Evolutionary conservation across 306 rosid species (phyloP).

Genomic region (Calophaca sinica): DNA sequence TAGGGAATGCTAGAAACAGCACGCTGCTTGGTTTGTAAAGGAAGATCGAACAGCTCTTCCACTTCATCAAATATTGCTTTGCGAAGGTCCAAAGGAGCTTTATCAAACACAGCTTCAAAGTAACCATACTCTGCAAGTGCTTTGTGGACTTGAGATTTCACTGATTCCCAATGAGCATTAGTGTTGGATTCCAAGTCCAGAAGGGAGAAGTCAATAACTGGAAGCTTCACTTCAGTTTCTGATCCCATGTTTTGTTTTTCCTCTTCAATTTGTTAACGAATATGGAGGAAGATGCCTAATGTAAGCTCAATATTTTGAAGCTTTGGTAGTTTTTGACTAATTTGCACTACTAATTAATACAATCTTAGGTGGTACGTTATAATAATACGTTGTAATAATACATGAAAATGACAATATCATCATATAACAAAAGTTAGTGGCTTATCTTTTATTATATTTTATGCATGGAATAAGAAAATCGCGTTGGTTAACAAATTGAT

Average conservation of each 20-base stretch:
- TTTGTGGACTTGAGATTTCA: conserved; percentile 56
- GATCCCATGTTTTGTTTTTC: conserved; percentile 49
- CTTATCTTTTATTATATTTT: too few species aligned
- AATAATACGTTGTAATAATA: too few species aligned
- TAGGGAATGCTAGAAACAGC: conserved; percentile 58
- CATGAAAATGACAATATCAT: too few species aligned
- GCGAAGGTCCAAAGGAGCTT: conserved; percentile 46
- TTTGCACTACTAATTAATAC: too few species aligned
- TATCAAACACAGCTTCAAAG: conserved; percentile 63
- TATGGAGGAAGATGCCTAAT: background rate
- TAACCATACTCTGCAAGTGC: conserved; percentile 70
- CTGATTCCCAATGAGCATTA: conserved; percentile 49
- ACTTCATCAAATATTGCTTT: conserved; percentile 51
- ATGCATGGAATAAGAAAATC: too few species aligned
- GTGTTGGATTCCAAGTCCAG: conserved; percentile 37
- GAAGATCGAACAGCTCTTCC: conserved; percentile 64
- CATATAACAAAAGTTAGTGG: too few species aligned
- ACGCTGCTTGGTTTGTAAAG: conserved; percentile 58
- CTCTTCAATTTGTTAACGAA: background rate
- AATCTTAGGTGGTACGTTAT: too few species aligned
- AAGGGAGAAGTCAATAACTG: conserved; percentile 57
- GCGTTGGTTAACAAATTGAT: too few species aligned
- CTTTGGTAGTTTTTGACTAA: background rate
- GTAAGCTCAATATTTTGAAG: conserved; percentile 14
- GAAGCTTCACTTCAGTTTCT: conserved; percentile 54